phyloP scores from a whole-genome alignment of 176 grass and related monocot genomes.

The Rhynchospora breviuscula region DNA sequence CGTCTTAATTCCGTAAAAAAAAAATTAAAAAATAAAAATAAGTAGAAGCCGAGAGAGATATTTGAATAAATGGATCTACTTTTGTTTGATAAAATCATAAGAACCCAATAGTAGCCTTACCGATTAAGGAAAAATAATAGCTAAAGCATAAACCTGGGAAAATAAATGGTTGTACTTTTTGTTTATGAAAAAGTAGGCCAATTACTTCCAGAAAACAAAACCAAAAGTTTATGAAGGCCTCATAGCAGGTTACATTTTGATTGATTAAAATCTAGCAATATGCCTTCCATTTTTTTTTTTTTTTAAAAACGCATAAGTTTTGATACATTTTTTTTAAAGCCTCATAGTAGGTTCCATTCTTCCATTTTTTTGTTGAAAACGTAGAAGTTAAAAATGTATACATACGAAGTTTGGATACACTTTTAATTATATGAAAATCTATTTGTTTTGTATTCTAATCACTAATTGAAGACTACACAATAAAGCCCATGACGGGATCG shows the following conservation, averaged over 20 bases:
- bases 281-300: too few species aligned
- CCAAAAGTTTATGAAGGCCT: neutral
- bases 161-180: neutral
- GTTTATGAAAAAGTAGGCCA: neutral
- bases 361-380: too few species aligned
- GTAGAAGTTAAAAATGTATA: too few species aligned
- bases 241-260: neutral
- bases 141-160: neutral
- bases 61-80: neutral
- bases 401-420: neutral
- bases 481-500: too few species aligned
- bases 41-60: neutral
- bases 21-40: neutral
- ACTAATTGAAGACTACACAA: neutral
- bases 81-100: neutral
- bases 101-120: too few species aligned
- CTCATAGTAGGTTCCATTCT: too few species aligned
- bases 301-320: too few species aligned
- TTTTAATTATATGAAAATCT: neutral
- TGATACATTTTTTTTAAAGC: too few species aligned
- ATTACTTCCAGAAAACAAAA: neutral
- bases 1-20: neutral
- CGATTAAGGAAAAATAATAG: neutral
- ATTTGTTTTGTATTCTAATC: too few species aligned
- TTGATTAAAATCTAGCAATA: neutral